Percentiles rank a stretch among this genome's conserved stretches.
phyloP scores from a whole-genome alignment of 2,329 filamentous ascomycete genomes.

The Calonectria naviculata region DNA sequence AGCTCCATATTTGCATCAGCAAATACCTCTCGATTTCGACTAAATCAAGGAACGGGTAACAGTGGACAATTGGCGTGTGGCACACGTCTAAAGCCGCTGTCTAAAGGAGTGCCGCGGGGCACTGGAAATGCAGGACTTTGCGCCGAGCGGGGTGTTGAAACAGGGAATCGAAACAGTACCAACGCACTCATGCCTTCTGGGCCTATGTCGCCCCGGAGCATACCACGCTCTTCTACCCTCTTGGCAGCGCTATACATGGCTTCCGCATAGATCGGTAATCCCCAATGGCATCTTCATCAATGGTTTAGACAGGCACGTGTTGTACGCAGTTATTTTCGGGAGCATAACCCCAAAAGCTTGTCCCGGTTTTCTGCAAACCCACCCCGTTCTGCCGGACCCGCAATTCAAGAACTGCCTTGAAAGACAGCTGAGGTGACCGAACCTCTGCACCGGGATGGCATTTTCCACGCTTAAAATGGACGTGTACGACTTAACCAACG shows the following conservation, averaged over 20 bases:
- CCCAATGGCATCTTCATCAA: background rate
- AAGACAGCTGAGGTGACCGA: slow-evolving; percentile 16
- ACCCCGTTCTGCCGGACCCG: background rate
- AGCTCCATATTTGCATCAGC: background rate
- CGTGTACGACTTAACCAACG: slow-evolving; percentile 24
- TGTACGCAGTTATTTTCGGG: background rate
- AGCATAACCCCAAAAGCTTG: background rate
- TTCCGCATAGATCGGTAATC: background rate
- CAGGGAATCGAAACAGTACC: background rate
- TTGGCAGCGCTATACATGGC: background rate
- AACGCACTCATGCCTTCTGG: background rate
- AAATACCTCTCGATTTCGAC: background rate
- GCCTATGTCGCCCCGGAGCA: background rate
- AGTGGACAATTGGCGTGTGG: background rate
- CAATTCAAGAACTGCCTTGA: background rate
- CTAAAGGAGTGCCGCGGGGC: background rate
- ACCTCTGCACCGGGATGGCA: slow-evolving; percentile 10
- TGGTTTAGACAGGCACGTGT: slow-evolving; percentile 21
- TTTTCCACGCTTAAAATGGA: slow-evolving; percentile 11
- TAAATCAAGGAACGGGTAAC: background rate
- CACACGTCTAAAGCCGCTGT: background rate
- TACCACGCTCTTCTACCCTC: background rate
- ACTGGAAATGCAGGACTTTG: background rate
- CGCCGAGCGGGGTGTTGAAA: slow-evolving; percentile 12
- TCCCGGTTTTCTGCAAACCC: background rate